Evolutionary conservation across 306 rosid genomes (phyloP).

Genomic region (Biancaea sappan): DNA sequence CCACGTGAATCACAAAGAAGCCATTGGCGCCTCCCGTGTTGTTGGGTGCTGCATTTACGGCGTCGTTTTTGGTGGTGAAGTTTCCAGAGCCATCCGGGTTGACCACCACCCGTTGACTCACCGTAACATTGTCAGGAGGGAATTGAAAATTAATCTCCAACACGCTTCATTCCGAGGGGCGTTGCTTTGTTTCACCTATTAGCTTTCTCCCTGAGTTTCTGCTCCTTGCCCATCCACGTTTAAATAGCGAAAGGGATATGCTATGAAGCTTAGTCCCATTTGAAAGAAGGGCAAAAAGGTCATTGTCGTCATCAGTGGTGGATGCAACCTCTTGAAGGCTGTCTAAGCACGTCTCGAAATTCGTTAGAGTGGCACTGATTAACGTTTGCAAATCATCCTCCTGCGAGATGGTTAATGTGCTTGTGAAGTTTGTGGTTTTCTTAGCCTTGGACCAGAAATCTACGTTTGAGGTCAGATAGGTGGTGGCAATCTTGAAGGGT

Average conservation of each 20-base stretch:
- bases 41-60: slow-evolving; percentile 38
- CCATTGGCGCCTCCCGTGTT: slow-evolving; percentile 13
- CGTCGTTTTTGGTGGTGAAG: slow-evolving; percentile 37
- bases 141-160: neutral
- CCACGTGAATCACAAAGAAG: slow-evolving; percentile 32
- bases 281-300: slow-evolving; percentile 15
- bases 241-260: slow-evolving; percentile 32
- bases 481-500: slow-evolving; percentile 39
- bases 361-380: slow-evolving; percentile 38
- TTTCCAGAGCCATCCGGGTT: slow-evolving; percentile 37
- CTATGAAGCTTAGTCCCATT: slow-evolving; percentile 34
- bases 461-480: neutral
- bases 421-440: slow-evolving; percentile 29
- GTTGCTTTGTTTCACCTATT: neutral
- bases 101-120: slow-evolving; percentile 31
- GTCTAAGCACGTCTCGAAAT: slow-evolving; percentile 35
- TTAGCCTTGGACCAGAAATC: slow-evolving; percentile 13
- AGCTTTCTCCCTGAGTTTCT: slow-evolving; percentile 12
- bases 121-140: neutral
- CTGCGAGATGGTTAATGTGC: neutral
- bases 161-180: neutral
- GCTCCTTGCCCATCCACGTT: neutral
- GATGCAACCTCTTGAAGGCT: slow-evolving; percentile 27
- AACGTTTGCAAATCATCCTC: slow-evolving; percentile 8
- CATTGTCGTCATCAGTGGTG: neutral